Conservation (phyloP, 2,329 filamentous ascomycete genomes). For the Xylariaceae sp. region DNA sequence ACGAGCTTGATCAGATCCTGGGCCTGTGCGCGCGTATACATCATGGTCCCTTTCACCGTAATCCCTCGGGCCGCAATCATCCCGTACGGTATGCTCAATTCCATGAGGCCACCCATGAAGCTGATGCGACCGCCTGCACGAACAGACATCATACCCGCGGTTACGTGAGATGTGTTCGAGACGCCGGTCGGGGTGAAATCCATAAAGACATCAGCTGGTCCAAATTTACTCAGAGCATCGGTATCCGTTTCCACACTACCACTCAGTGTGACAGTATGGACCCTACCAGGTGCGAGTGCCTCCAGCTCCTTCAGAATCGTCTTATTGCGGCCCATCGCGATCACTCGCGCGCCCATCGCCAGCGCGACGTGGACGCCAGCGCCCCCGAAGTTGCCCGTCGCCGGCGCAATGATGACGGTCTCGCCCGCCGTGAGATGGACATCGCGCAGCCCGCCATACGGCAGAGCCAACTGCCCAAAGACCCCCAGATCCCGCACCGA, state of each 20-base stretch:
- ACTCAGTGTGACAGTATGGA: slow-evolving; percentile 10
- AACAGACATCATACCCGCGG: slow-evolving; percentile 9
- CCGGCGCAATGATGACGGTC: slow-evolving; percentile 11
- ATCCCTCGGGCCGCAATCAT: slow-evolving; percentile 1
- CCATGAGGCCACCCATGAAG: slow-evolving; percentile 7
- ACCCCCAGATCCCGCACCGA: slow-evolving; percentile 6
- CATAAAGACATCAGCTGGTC: slow-evolving; percentile 10
- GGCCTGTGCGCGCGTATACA: slow-evolving; percentile 11
- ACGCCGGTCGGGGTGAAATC: slow-evolving; percentile 6
- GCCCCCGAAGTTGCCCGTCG: slow-evolving; percentile 14
- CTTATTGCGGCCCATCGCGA: slow-evolving; percentile 14
- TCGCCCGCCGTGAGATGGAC: slow-evolving; percentile 9
- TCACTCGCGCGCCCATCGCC: slow-evolving; percentile 14
- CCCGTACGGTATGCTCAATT: slow-evolving; percentile 4
- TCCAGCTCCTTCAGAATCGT: slow-evolving; percentile 5
- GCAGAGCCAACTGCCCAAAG: slow-evolving; percentile 6
- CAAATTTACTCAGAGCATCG: slow-evolving; percentile 4
- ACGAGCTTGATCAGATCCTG: slow-evolving; percentile 10
- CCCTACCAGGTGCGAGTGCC: slow-evolving; percentile 5
- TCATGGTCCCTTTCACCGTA: slow-evolving; percentile 8
- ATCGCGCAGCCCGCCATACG: slow-evolving; percentile 12
- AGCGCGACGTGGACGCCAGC: slow-evolving; percentile 13
- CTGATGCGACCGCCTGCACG: slow-evolving; percentile 5
- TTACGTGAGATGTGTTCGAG: slow-evolving; percentile 7
- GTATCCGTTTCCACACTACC: slow-evolving; percentile 8